These are phyloP conservation scores for Spirogloea muscicola DNA, from an alignment of 139 green algal genomes.

Conservation along the genomic window DNA sequence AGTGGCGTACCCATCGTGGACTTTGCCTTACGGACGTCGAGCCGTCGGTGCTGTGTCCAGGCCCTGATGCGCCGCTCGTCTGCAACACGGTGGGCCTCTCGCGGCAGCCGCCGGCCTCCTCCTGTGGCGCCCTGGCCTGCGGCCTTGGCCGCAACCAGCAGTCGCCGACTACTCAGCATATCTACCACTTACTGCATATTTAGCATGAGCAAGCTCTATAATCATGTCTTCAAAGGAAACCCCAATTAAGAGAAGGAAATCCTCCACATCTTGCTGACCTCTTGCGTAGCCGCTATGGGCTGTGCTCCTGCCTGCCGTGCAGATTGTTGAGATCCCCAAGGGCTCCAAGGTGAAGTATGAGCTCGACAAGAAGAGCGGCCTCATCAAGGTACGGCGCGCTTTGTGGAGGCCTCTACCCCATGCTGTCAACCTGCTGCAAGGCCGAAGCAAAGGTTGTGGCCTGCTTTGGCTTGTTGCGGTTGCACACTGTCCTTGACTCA, in stretches of 20 bases:
- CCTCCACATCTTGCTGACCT: not conserved
- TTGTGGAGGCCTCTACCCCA: too few species aligned
- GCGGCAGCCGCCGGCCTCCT: not conserved
- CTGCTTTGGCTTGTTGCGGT: too few species aligned
- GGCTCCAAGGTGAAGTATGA: conserved; percentile 43
- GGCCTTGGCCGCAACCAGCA: too few species aligned
- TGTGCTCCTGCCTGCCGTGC: not conserved
- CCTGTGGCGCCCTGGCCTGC: not conserved
- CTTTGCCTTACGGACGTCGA: not conserved
- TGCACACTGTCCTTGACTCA: too few species aligned
- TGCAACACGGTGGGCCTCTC: conserved; percentile 15
- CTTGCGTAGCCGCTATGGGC: not conserved
- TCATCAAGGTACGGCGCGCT: conserved; percentile 29
- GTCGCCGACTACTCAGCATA: not conserved
- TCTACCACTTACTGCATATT: not conserved
- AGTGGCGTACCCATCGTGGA: not conserved
- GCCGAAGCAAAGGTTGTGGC: too few species aligned
- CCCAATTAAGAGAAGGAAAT: not conserved
- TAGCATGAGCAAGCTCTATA: not conserved
- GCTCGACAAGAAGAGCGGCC: conserved; percentile 33
- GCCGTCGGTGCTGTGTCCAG: not conserved
- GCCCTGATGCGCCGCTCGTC: conserved; percentile 8
- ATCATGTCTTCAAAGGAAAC: not conserved
- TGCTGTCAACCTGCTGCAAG: too few species aligned
- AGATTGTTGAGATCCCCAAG: conserved; percentile 36